Conservation (phyloP, 2,329 filamentous ascomycete species). For the Penicillium sp. region DNA sequence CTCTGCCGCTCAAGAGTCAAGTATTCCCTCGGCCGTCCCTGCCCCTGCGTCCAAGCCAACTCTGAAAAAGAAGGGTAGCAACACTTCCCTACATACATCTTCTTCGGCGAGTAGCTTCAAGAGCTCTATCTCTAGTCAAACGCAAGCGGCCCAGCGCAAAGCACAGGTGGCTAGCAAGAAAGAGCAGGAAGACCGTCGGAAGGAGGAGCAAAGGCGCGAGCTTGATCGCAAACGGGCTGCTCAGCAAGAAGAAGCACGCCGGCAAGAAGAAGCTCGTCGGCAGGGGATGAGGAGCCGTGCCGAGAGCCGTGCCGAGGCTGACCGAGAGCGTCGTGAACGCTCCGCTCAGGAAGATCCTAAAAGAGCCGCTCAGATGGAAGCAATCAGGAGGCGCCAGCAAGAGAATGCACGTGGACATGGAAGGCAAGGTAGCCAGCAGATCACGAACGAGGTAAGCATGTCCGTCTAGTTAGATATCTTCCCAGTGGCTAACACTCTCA, state of each 20-base stretch:
- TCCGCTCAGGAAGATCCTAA: constrained; percentile 61
- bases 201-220: constrained; percentile 79
- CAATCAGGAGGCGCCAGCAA: constrained; percentile 54
- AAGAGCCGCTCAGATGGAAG: constrained; percentile 66
- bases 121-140: constrained; percentile 60
- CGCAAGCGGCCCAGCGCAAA: constrained; percentile 68
- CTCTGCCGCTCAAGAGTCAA: constrained; percentile 59
- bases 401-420: constrained; percentile 50
- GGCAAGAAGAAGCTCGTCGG: constrained; percentile 62
- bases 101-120: constrained; percentile 63
- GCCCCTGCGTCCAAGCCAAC: constrained; percentile 51
- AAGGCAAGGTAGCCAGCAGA: constrained; percentile 47
- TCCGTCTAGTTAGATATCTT: background rate
- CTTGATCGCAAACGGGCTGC: constrained; percentile 74
- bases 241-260: constrained; percentile 34
- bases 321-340: constrained; percentile 49
- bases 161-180: constrained; percentile 78
- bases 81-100: constrained; percentile 61
- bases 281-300: constrained; percentile 64
- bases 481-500: constrained; percentile 14
- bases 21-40: constrained; percentile 49
- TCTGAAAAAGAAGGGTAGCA: constrained; percentile 67
- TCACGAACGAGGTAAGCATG: constrained; percentile 40
- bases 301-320: constrained; percentile 61
- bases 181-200: constrained; percentile 81